Evolutionary conservation across 176 grass and related monocot genomes (phyloP), one percentile per base, ranked within the genome.

Genomic region (Aegilops speltoides): DNA sequence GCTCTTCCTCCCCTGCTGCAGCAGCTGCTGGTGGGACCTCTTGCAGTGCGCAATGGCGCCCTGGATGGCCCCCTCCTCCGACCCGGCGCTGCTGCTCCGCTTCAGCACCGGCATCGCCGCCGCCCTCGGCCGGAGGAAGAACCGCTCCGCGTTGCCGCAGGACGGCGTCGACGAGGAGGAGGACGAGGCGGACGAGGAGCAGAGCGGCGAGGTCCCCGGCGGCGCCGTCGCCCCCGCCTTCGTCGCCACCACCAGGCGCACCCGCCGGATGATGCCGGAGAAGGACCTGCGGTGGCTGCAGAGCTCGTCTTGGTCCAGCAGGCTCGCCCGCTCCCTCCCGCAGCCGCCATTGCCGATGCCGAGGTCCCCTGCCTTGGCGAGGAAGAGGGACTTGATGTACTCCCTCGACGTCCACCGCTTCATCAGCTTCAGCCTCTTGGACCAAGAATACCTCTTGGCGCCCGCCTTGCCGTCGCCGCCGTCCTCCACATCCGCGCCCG

Each of bases 21-120:
- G 77, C 24, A 25, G 63, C 83, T 89, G 81, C 52, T 91, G 77
- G 33, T 92, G 95, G 0, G 95, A 93, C 32, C 88, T 79, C 86
- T 96, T 99, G 90, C 97, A 96, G 88, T 99, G 93, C 9, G 97
- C 92, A 73, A 99, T 96, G 66, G 97, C 97, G 22, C 97, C 97
- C 69, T 96, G 97, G 64, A 99, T 94, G 9, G 92, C 88, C 33
- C 88, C 88, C 43, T 94, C 97, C 89, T 99, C 94, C 2, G 89
- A 91, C 48, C 87, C 82, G 17, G 73, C 87, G 85, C 91, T 95
- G 89, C 86, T 95, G 84, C 89, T 95, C 89, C 94, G 85, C 78
- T 93, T 95, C 33, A 93, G 81, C 72, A 15, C 56, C 73, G 79
- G 72, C 38, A 50, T 16, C 46, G 46, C 2, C 23, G 43, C 43